Base-by-base conservation (phyloP, 805 yeast genomes). In the Isabelozyma rhagii region DNA sequence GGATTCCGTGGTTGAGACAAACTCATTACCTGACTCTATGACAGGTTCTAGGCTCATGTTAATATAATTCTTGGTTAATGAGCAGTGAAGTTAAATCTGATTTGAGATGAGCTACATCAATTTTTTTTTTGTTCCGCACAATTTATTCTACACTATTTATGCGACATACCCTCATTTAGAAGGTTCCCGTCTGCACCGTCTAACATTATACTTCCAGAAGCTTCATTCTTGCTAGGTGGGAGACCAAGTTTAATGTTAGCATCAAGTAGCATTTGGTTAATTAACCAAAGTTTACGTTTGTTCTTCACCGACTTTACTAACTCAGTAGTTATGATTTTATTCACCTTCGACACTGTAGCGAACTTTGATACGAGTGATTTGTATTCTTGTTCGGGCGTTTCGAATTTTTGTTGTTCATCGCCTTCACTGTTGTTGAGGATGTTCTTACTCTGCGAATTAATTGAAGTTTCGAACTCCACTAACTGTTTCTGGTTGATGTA, bases 201-300 rank as follows among this genome's bases (percentile, higher is more conserved):
- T 8, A 50, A 41, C 31, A 47, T 29, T 34, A 45, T 43, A 44
- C 51, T 56, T 34, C 51, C 51, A 13, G 43, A 49, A 10, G 15
- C n/a, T 27, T 34, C 13, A 4, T 41, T 29, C n/a, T 31, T 9
- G n/a, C 36, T 13, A 10, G 36, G n/a, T 4, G 72, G 75, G 25
- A 74, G 57, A 1, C 75, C 79, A 8, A 69, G 46, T 39, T 59
- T 51, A 27, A 76, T 61, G 47, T 74, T 75, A 5, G 76, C 74
- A 47, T 78, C 78, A 25, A 79, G 53, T 14, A 79, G 56, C 9
- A 68, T 49, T 51, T 79, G 82, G 47, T 75, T 79, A 6, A 63
- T 55, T 5, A 63, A 48, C 76, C 78, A 77, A 27, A 74, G 51
- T 36, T 65, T 59, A 38, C 81, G 63, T 41, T 69, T 69, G 40